A percentile compares a stretch with the other conserved stretches of the same genome.
phyloP scores from a whole-genome alignment of 2,329 filamentous ascomycete genomes.

The Aspergillus floridensis region DNA sequence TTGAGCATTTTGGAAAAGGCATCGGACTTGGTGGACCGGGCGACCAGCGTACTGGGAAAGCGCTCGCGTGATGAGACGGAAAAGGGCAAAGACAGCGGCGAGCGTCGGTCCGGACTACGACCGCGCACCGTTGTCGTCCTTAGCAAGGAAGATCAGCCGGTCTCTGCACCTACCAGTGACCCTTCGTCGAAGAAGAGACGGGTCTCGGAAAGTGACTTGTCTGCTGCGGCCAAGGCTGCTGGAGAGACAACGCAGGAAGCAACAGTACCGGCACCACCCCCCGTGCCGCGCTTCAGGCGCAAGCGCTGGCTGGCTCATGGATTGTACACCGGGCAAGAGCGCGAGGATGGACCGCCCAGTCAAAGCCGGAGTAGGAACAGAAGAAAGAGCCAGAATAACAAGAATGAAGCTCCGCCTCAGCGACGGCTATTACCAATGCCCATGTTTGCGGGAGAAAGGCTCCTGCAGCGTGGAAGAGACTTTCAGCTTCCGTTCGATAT shows the following conservation, averaged over 20 bases:
- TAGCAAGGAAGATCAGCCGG: slow-evolving; percentile 23
- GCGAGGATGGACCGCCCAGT: slow-evolving; percentile 47
- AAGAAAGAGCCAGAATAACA: slow-evolving; percentile 29
- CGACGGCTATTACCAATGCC: slow-evolving; percentile 65
- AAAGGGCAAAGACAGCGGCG: slow-evolving; percentile 54
- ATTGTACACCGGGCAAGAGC: slow-evolving; percentile 79
- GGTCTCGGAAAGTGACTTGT: slow-evolving; percentile 37
- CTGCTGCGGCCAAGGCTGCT: slow-evolving; percentile 21
- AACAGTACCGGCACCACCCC: slow-evolving; percentile 15
- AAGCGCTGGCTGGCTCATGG: slow-evolving; percentile 83
- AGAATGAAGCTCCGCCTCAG: slow-evolving; percentile 26
- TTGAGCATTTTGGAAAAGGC: slow-evolving; percentile 43
- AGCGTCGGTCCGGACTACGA: slow-evolving; percentile 57
- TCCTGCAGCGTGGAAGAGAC: slow-evolving; percentile 69
- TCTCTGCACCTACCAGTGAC: slow-evolving; percentile 19
- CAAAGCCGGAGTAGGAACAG: slow-evolving; percentile 48
- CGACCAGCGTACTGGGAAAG: slow-evolving; percentile 58
- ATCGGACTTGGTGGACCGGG: slow-evolving; percentile 48
- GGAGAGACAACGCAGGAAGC: slow-evolving; percentile 23
- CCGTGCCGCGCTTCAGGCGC: slow-evolving; percentile 37
- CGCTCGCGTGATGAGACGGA: slow-evolving; percentile 56
- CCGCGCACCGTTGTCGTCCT: slow-evolving; percentile 37
- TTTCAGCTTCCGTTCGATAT: slow-evolving; percentile 89
- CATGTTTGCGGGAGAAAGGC: slow-evolving; percentile 71
- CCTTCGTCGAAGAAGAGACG: slow-evolving; percentile 43